Base-by-base conservation (phyloP, 768 basidiomycete species). In the Panaeolus cyanescens region DNA sequence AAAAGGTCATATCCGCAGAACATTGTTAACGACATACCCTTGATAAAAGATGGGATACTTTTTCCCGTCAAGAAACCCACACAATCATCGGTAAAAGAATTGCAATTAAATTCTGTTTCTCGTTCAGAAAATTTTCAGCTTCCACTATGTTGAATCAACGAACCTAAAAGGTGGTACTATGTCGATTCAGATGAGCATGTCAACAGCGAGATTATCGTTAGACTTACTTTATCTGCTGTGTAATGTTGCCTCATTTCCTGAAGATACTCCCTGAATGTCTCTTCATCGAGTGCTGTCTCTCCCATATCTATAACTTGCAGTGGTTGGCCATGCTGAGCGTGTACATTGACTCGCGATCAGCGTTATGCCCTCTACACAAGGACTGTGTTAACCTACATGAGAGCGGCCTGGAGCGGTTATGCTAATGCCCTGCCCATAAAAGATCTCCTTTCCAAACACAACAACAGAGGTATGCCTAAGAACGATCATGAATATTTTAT, bases 21-120 rank as follows among this genome's bases (percentile, higher is more conserved):
- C 1, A 17, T 17, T n/a, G 25, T 12, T 25, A 42, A n/a, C 19
- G 33, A 71, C 79, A 58, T 65, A 89, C 95, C 90, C 75, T 85
- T 91, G 64, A 98, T 92, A 74, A 87, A 94, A 2, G 80, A 64
- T 3, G 95, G 95, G 58, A 97, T 92, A 15, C 86, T 85, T 3
- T 81, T 81, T 30, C 95, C 94, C 0, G 93, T 96, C 54, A 98
- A 75, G 70, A 97, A 95, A 2, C 91, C 94, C 32, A 94, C 76
- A 60, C 87, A 87, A 64, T 96, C 94, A 61, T 90, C 93, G 2
- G 94, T 95, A 65, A 98, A 98, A 1, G 92, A 91, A 72, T 98
- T 98, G 74, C 95, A 97, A 68, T 97, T 97, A 65, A 96, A 96
- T 40, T 96, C 93, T 90, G 63, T 13, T 32, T 20, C 32, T 45